Conservation (phyloP, 73 alveolate genomes). For the Paraurostyla sp. region DNA sequence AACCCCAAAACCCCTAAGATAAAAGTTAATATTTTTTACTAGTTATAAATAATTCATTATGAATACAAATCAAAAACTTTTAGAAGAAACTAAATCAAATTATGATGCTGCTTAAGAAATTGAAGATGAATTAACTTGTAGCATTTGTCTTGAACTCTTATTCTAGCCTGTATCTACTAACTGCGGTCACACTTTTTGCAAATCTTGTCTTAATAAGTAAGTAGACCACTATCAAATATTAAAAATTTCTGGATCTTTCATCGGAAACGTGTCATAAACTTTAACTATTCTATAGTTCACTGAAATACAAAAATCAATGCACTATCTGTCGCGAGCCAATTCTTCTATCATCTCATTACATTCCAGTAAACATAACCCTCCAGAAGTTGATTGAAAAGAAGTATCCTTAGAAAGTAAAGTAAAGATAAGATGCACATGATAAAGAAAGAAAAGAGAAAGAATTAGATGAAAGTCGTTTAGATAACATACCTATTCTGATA, state of each 20-base stretch:
- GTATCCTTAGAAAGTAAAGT: not conserved
- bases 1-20: constrained; percentile 34
- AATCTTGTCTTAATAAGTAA: constrained; percentile 46
- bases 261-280: no score
- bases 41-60: not conserved
- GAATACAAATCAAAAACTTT: not conserved
- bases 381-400: constrained; percentile 48
- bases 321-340: constrained; percentile 59
- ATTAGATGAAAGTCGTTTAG: not conserved
- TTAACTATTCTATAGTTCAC: no score
- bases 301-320: constrained; percentile 41
- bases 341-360: not conserved
- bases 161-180: constrained; percentile 56
- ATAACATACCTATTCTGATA: constrained; percentile 31
- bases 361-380: constrained; percentile 52
- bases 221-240: not conserved
- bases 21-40: not conserved
- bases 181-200: constrained; percentile 69
- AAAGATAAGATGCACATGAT: not conserved
- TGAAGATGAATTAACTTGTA: constrained; percentile 61
- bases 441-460: not conserved
- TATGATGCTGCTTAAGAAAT: not conserved
- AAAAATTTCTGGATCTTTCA: no score
- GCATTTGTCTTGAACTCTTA: constrained; percentile 56
- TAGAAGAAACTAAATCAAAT: not conserved